Evolutionary conservation across 805 yeast genomes (phyloP), one percentile per base, ranked within the genome.

Genomic region (Kodamaea jinghongensis): DNA sequence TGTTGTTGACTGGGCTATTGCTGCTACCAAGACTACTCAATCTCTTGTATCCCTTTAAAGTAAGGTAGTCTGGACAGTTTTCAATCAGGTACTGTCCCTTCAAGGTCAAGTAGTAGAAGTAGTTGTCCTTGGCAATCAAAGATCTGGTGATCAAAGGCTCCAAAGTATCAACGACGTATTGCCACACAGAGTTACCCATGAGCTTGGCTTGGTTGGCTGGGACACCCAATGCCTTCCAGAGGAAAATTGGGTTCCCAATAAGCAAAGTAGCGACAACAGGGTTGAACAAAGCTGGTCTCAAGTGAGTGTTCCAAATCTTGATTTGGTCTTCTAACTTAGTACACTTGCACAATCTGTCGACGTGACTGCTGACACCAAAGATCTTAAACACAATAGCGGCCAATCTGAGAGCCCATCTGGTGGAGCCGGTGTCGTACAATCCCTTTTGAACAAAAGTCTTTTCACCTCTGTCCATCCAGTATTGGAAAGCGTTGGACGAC

Each of bases 201-300:
- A 86, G 76, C 20, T 78, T 68, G 4, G 93, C 89, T 65, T 86
- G 95, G 55, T 86, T 86, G 6, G 81, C 78, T 4, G 95, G 95
- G 34, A 86, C 95, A n/a, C 95, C 95, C 16, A 86, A 70, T 0
- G 95, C 95, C 57, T 83, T 85, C 95, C 95, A 86, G 42, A 86
- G 68, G 58, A 86, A 86, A n/a, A 85, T 59, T 14, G 91, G 90
- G 59, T 86, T 86, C n/a, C 89, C 89, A 30, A 86, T 75, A 36
- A 86, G 65, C 20, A 83, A 52, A 36, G 77, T 76, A 12, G 85
- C 79, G 39, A 85, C 81, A 36, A 83, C 49, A 14, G 86, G 85
- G 53, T 82, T 83, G 63, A 84, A 77, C 34, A 86, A 67, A 3
- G 83, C 76, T 4, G 93, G 93, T 46, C 79, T 77, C 39, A 86